A percentile compares a stretch with the other conserved stretches of the same genome.
Conservation (phyloP, 176 grass and related monocot genomes). For the Metroxylon sagu region DNA sequence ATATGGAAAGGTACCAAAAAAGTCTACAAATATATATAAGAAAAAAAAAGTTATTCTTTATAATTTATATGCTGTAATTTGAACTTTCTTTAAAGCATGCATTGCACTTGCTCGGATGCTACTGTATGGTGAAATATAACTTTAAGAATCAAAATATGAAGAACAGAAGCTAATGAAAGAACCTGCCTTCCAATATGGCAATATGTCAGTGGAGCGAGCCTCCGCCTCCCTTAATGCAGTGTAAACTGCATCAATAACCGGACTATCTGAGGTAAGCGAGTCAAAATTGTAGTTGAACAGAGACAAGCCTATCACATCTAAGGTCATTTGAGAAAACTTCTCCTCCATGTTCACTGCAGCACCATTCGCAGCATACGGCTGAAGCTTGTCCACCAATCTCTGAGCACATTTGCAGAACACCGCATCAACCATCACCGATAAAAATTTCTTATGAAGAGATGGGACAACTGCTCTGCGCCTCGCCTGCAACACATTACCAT, state of each 20-base stretch:
- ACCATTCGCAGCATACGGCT: constrained; percentile 48
- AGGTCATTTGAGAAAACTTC: constrained; percentile 85
- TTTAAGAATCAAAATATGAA: not conserved
- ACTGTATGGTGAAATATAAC: too few relatives aligned
- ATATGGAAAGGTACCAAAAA: too few relatives aligned
- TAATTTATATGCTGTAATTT: too few relatives aligned
- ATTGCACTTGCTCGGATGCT: too few relatives aligned
- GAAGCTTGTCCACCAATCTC: constrained; percentile 86
- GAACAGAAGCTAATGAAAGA: constrained; percentile 11
- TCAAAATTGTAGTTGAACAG: constrained; percentile 99
- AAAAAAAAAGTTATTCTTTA: not conserved
- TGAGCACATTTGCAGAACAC: constrained; percentile 82
- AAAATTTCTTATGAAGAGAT: constrained; percentile 84
- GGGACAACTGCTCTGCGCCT: constrained; percentile 77
- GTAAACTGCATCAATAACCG: constrained; percentile 93
- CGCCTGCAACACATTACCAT: constrained; percentile 26
- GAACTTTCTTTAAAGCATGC: too few relatives aligned
- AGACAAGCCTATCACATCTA: constrained; percentile 91
- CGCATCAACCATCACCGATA: constrained; percentile 85
- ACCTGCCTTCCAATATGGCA: constrained; percentile 86
- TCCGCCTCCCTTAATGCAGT: constrained; percentile 92
- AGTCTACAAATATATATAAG: too few relatives aligned
- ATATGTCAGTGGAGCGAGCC: constrained; percentile 83
- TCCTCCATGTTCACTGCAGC: constrained; percentile 88
- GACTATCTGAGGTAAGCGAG: constrained; percentile 78